phyloP scores from a whole-genome alignment of 2,329 filamentous ascomycete species.

The Diaporthe nobilis region DNA sequence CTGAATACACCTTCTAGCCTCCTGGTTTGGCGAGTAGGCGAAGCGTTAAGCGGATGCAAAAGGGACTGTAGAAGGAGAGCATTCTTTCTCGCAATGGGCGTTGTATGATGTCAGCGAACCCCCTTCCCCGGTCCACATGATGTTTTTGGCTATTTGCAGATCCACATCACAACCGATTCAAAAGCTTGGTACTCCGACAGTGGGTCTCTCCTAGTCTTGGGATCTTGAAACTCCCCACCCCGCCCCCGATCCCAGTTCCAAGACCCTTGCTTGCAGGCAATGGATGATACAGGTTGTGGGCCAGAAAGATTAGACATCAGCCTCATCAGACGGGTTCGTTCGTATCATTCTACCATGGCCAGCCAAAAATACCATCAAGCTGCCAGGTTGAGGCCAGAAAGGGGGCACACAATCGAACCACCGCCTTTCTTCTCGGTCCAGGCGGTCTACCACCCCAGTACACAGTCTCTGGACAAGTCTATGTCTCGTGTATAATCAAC shows the following conservation, averaged over 20 bases:
- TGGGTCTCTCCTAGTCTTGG: constrained; percentile 12
- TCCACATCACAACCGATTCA: not conserved
- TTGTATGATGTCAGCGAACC: constrained; percentile 13
- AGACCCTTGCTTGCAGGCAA: constrained; percentile 12
- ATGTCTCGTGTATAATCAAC: not conserved
- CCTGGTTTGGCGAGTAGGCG: not conserved
- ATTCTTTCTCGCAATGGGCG: not conserved
- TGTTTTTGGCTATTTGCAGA: not conserved
- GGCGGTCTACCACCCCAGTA: not conserved
- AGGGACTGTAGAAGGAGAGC: not conserved
- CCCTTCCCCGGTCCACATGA: not conserved
- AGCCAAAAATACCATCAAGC: constrained; percentile 4
- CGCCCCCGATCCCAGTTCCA: constrained; percentile 24
- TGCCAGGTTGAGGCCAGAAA: constrained; percentile 6
- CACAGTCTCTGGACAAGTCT: not conserved
- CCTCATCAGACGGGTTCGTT: not conserved
- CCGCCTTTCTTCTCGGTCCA: not conserved
- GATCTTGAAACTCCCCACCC: constrained; percentile 23
- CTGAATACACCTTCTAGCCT: no score
- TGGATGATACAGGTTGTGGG: constrained; percentile 28
- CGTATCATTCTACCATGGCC: not conserved
- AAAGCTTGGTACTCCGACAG: constrained; percentile 27
- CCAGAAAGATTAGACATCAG: constrained; percentile 14
- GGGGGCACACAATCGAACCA: not conserved
- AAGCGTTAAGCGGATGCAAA: not conserved